Base-by-base conservation (phyloP, 805 yeast species). In the Diddensiella caesifluorescens region DNA sequence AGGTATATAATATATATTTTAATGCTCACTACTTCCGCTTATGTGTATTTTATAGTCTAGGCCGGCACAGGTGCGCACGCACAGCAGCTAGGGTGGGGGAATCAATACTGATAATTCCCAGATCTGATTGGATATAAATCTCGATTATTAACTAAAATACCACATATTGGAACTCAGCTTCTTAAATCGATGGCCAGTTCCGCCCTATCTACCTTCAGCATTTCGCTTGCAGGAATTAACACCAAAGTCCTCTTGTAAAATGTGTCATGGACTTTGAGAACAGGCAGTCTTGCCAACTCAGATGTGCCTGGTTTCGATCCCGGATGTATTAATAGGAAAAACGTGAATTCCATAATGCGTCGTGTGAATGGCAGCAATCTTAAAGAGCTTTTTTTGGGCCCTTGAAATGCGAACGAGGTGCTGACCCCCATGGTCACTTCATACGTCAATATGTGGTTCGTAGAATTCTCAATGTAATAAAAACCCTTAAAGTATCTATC, bases 391-490 rank as follows among this genome's bases (percentile, higher is more conserved):
- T 49, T 50, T 42, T 62, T 68, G 44, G 51, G 62, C 13, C 58
- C 76, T 55, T 52, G 67, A 45, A 48, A 67, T 30, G 58, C 65
- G 56, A 60, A 72, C 51, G 52, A 59, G 19, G 63, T 63, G 32
- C 68, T 64, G 1, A 67, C 46, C 3, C 62, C 60, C 57, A 78
- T 59, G 9, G 68, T 63, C 2, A 78, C 66, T 9, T 79, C 62
- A 50, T 83, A 86, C 7, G 77, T 76, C 49, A 86, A 77, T 2
- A 80, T 71, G 33, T 81, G 67, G 2, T 82, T 69, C 0, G 94
- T 81, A 10, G 94, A 88, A 54, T 85, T 85, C 55, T 85, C 95
- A 37, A 85, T 54, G 39, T 70, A 67, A 55, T 75, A 84, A 10
- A 23, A 41, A 21, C 46, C 38, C 19, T 38, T 25, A 6, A 45